Evolutionary conservation across 768 basidiomycete species (phyloP).

Genomic region (Russula griseocarnosa): DNA sequence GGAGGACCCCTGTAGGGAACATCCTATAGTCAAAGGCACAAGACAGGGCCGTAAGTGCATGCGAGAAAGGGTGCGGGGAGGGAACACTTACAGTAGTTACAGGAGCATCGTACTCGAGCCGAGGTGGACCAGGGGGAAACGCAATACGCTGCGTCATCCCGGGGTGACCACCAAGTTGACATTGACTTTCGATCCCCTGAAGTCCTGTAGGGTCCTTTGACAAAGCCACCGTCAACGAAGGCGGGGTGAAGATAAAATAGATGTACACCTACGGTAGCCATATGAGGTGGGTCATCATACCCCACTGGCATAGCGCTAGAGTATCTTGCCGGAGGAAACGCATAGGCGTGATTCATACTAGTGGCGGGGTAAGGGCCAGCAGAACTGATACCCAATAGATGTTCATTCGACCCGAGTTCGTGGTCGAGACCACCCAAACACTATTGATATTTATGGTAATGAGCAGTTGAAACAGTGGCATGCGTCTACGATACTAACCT

Average conservation of each 20-base stretch:
- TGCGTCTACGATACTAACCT: not conserved
- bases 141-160: not conserved
- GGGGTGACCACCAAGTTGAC: not conserved
- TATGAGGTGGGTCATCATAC: not conserved
- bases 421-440: not conserved
- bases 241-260: not conserved
- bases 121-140: not conserved
- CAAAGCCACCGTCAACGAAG: not conserved
- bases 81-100: not conserved
- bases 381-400: not conserved
- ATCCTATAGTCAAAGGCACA: not conserved
- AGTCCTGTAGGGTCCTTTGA: not conserved
- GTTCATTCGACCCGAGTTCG: not conserved
- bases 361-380: not conserved
- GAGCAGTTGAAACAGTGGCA: not conserved
- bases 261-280: not conserved
- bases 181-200: not conserved
- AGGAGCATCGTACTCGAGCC: not conserved
- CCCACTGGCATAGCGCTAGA: not conserved
- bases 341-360: not conserved
- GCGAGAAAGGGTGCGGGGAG: not conserved
- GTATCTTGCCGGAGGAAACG: not conserved
- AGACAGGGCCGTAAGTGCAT: not conserved
- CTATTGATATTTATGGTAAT: not conserved
- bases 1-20: not conserved